phyloP scores from a whole-genome alignment of 2,329 filamentous ascomycete genomes.

The Nemania sp. region DNA sequence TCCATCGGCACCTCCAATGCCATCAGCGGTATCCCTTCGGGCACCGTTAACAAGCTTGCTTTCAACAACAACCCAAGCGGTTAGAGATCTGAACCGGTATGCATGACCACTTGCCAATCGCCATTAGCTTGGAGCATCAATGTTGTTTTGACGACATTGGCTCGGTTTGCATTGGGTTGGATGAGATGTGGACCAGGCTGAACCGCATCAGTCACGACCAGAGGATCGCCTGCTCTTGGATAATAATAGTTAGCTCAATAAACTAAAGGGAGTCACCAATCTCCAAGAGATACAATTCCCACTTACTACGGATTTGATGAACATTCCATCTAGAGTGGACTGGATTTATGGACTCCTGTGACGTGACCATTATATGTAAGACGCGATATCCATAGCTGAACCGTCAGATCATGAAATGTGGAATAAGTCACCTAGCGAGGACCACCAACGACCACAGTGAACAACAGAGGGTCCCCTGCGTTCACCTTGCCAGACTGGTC shows the following conservation, averaged over 20 bases:
- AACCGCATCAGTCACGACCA: background rate
- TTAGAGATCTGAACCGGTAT: background rate
- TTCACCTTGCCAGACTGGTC: conserved; percentile 62
- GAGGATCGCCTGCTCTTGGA: background rate
- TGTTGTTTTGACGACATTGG: background rate
- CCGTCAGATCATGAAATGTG: background rate
- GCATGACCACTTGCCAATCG: background rate
- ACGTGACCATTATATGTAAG: background rate
- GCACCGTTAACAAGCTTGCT: conserved; percentile 43
- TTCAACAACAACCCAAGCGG: conserved; percentile 40
- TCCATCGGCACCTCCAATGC: conserved; percentile 46
- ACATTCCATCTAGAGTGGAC: background rate
- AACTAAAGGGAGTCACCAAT: background rate
- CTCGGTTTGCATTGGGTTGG: background rate
- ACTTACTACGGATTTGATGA: background rate
- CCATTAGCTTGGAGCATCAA: background rate
- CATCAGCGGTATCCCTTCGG: conserved; percentile 43
- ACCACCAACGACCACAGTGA: conserved; percentile 58
- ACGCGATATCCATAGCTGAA: background rate
- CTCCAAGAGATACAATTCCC: background rate
- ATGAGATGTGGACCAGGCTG: background rate
- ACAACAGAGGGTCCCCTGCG: conserved; percentile 52
- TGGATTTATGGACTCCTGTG: background rate
- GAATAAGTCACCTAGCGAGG: background rate
- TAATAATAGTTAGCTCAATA: conserved; percentile 2